phyloP scores from a whole-genome alignment of 2,329 filamentous ascomycete species.

The Dactylella cylindrospora region DNA sequence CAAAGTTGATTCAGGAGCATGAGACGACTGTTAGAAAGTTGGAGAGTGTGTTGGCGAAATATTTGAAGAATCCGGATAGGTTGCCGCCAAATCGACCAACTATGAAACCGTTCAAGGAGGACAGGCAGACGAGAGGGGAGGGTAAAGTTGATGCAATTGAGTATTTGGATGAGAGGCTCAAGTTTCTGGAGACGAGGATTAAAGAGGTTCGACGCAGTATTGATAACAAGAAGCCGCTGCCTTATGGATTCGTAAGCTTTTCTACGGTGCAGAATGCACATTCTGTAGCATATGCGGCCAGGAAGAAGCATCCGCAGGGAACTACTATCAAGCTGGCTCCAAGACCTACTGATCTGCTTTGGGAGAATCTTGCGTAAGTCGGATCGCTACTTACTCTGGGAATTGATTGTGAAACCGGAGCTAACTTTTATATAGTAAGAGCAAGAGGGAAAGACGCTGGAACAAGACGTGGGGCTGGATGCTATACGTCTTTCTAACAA shows the following conservation, averaged over 20 bases:
- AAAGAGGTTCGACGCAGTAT: conserved; percentile 77
- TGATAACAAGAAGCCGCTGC: conserved; percentile 82
- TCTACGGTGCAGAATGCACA: conserved; percentile 85
- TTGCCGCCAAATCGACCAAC: conserved; percentile 74
- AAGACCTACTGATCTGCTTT: conserved; percentile 87
- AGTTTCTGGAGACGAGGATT: conserved; percentile 77
- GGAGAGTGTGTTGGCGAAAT: conserved; percentile 81
- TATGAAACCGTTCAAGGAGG: conserved; percentile 78
- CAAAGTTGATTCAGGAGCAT: conserved; percentile 80
- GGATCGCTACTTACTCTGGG: background rate
- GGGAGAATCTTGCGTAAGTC: conserved; percentile 74
- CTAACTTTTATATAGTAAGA: conserved; percentile 54
- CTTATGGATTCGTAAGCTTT: conserved; percentile 94
- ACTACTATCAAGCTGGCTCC: conserved; percentile 78
- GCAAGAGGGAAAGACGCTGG: conserved; percentile 67
- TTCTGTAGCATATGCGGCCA: conserved; percentile 76
- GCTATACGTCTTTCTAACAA: conserved; percentile 77
- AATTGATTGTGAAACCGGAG: background rate
- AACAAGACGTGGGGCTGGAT: conserved; percentile 76
- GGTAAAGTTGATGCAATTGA: conserved; percentile 92
- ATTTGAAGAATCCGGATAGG: conserved; percentile 81
- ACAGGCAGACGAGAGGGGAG: conserved; percentile 67
- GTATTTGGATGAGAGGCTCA: conserved; percentile 83
- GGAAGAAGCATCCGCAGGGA: conserved; percentile 77
- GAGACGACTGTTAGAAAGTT: conserved; percentile 76